Evolutionary conservation across 2,329 filamentous ascomycete species (phyloP).

Genomic region (Xylariaceae sp.): DNA sequence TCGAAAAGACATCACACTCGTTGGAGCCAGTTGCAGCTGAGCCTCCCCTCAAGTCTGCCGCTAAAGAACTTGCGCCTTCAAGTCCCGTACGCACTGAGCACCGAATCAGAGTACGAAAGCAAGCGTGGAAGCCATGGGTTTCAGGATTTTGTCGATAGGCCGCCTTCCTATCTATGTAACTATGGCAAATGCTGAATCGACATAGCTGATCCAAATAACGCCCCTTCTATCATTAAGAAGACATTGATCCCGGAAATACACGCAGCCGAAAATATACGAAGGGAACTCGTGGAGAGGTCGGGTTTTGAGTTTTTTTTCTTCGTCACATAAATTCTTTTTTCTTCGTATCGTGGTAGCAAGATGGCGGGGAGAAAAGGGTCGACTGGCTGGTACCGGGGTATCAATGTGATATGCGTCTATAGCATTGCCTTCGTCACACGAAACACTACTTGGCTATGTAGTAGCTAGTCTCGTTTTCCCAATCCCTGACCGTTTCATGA

Average conservation of each 20-base stretch:
- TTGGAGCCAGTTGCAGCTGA: too few relatives aligned
- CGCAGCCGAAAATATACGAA: background rate
- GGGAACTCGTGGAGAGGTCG: background rate
- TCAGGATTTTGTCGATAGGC: too few relatives aligned
- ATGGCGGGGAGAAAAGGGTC: conserved; percentile 6
- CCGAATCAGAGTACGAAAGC: too few relatives aligned
- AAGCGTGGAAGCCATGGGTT: too few relatives aligned
- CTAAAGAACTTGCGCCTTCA: too few relatives aligned
- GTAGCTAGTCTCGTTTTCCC: conserved; percentile 16
- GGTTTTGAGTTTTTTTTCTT: too few relatives aligned
- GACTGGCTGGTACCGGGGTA: conserved; percentile 15
- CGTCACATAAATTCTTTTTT: conserved; percentile 9
- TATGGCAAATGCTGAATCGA: too few relatives aligned
- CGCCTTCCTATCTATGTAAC: too few relatives aligned
- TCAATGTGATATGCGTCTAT: conserved; percentile 17
- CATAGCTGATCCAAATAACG: too few relatives aligned
- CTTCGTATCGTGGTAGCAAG: conserved; percentile 6
- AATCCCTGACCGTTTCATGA: conserved; percentile 16
- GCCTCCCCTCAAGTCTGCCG: too few relatives aligned
- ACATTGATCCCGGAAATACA: background rate
- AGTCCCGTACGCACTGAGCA: too few relatives aligned
- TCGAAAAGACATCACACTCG: too few relatives aligned
- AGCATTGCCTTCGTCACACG: conserved; percentile 18
- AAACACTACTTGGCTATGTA: conserved; percentile 18
- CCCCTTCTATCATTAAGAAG: background rate